A percentile compares a stretch with the other conserved stretches of the same genome.
Evolutionary conservation across 2,329 filamentous ascomycete species (phyloP).

Genomic region (Niveomyces coronatus): DNA sequence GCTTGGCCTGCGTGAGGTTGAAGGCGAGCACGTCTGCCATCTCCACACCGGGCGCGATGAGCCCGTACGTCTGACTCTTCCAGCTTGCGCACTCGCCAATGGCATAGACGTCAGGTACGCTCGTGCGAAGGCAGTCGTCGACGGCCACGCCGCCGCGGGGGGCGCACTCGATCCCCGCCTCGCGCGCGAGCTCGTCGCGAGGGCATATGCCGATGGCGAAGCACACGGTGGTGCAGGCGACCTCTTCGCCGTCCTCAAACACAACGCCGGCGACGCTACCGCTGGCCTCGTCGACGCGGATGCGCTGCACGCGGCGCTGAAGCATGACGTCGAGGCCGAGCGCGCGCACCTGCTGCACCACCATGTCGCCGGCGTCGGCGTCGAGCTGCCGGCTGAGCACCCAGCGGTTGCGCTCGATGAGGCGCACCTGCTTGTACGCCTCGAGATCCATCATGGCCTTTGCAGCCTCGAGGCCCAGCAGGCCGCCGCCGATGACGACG

Average conservation of each 20-base stretch:
- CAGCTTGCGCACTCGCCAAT: slow-evolving; percentile 89
- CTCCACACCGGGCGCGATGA: slow-evolving; percentile 83
- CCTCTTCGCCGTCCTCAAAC: slow-evolving; percentile 70
- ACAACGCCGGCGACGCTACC: slow-evolving; percentile 63
- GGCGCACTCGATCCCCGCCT: slow-evolving; percentile 60
- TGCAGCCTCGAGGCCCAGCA: slow-evolving; percentile 79
- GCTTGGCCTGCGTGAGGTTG: slow-evolving; percentile 76
- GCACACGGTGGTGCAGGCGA: slow-evolving; percentile 72
- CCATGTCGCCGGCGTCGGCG: slow-evolving; percentile 67
- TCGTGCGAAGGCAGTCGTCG: slow-evolving; percentile 58
- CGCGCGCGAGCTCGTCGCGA: slow-evolving; percentile 63
- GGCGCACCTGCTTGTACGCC: slow-evolving; percentile 60
- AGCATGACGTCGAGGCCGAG: slow-evolving; percentile 73
- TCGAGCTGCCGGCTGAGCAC: slow-evolving; percentile 76
- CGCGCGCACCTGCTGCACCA: slow-evolving; percentile 69
- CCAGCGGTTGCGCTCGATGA: slow-evolving; percentile 78
- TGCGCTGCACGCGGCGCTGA: slow-evolving; percentile 62
- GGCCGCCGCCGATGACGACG: slow-evolving; percentile 71
- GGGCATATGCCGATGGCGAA: slow-evolving; percentile 84
- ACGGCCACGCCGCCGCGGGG: slow-evolving; percentile 68
- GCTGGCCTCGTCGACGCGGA: slow-evolving; percentile 55
- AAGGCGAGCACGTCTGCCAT: slow-evolving; percentile 90
- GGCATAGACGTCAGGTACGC: slow-evolving; percentile 63
- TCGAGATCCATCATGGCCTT: slow-evolving; percentile 86
- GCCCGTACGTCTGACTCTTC: slow-evolving; percentile 75